Conservation (phyloP, 805 yeast genomes). For the Candida berthetii region DNA sequence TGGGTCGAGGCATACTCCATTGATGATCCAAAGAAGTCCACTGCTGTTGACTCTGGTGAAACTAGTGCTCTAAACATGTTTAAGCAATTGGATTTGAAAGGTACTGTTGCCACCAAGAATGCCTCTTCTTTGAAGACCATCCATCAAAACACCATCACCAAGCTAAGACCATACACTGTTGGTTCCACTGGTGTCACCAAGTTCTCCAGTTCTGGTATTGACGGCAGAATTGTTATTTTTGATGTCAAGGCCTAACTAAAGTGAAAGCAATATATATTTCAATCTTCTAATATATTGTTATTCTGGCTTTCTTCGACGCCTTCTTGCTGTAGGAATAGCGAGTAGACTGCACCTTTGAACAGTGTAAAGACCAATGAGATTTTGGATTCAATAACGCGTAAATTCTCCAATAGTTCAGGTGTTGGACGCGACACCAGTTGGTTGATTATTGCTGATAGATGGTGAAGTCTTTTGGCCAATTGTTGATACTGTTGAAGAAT, state of each 20-base stretch:
- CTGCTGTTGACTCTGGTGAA: constrained; percentile 42
- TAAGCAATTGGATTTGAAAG: constrained; percentile 92
- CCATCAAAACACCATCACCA: constrained; percentile 87
- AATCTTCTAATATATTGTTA: constrained; percentile 11
- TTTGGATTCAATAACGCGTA: constrained; percentile 57
- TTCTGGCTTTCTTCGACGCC: constrained; percentile 8
- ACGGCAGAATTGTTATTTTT: constrained; percentile 86
- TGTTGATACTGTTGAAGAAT: constrained; percentile 32
- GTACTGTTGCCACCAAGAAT: constrained; percentile 47
- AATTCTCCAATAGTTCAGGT: constrained; percentile 36
- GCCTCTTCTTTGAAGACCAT: constrained; percentile 57
- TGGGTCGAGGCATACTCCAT: constrained; percentile 52
- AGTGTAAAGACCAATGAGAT: constrained; percentile 59
- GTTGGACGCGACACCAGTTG: constrained; percentile 16
- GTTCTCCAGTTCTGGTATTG: constrained; percentile 77
- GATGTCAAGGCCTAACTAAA: constrained; percentile 27
- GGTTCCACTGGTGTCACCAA: constrained; percentile 45
- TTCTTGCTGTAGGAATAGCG: constrained; percentile 49
- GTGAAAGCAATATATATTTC: constrained; percentile 7
- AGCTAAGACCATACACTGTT: constrained; percentile 46
- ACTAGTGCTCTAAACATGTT: constrained; percentile 88
- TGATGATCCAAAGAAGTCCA: constrained; percentile 33
- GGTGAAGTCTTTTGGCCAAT: constrained; percentile 26
- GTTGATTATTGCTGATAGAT: constrained; percentile 16
- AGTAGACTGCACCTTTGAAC: constrained; percentile 66